Evolutionary conservation across 768 basidiomycete genomes (phyloP), one percentile per base, ranked within the genome.

Genomic region (Leccinum disarticulatum): DNA sequence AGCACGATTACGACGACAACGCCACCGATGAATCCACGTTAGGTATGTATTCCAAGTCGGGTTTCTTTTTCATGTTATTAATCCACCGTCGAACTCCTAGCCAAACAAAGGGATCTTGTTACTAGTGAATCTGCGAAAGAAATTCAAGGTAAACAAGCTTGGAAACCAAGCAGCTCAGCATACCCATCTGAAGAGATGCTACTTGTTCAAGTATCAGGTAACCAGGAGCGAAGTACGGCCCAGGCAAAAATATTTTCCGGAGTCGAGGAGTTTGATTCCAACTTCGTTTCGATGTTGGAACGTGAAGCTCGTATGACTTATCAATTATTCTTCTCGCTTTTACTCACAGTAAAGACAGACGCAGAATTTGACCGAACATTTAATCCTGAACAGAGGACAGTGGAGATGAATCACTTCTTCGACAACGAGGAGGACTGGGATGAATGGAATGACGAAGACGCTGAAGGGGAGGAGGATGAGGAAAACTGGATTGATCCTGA

Each of bases 401-500:
- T 57, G 64, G 58, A 52, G 53, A 63, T 51, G 70, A 65, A 58
- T 57, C 52, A 25, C 14, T 56, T 14, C 62, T 63, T 22, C 64
- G 51, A 28, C 59, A n/a, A 64, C 17, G 62, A 66, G 2, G 60
- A 60, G 22, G 57, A 54, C 2, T 75, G 72, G 74, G 71, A 74
- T 28, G 68, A 72, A 28, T 74, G 73, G 64, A 61, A 68, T 41
- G 68, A 74, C 30, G 64, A 70, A 13, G 78, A 78, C 50, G 80
- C 74, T n/a, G 82, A 81, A 58, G 80, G 75, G n/a, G n/a, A n/a
- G 38, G 84, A 80, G 31, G 70, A 72, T 13, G 77, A 79, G 27
- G 71, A 70, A 41, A 71, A 70, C 19, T 83, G 81, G 81, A 77
- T 76, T 53, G 78, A 80, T 50, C 75, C 78, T 28, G 82, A 82